Evolutionary conservation across 2,329 filamentous ascomycete species (phyloP), one percentile per base, ranked within the genome.

Genomic region (Fusarium sarcochroum): DNA sequence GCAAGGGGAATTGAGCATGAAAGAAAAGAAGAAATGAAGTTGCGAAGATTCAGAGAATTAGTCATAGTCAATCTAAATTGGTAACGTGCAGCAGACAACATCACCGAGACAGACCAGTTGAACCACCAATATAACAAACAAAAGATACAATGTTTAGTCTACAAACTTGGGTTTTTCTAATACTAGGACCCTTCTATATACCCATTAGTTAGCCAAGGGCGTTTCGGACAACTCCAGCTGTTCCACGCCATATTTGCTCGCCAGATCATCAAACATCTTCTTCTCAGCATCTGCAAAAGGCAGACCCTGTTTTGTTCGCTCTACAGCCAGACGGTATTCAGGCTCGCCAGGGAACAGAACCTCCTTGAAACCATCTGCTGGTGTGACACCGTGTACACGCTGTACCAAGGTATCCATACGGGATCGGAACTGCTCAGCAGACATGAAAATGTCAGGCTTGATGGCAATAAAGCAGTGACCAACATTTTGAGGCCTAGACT

Each of bases 401-500:
- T 63, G 59, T 11, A 63, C 59, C 41, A 63, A 25, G 5, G 54
- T 63, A 41, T 58, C 53, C 40, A 58, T 63, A 18, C 59, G 56
- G 13, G 59, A 51, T 14, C 59, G 35, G 48, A 63, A 63, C 37
- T 63, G 41, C 6, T 58, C 53, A 32, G 53, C 45, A 1, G 59
- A 58, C 54, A 63, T 58, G 40, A 63, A 63, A 7, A 63, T 25
- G 15, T 58, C 59, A 21, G 59, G 59, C 54, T 63, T 63, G 54
- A 63, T 63, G 42, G 45, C 59, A 17, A 63, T 63, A 37, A 63
- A 63, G 37, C 60, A 50, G 40, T 64, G 60, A 6, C 60, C 60
- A 18, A 64, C 60, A 15, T 64, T 55, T 20, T 64, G 60, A 1
- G 60, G 60, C 15, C 56, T 50, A 25, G 55, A 30, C 14, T 59